Conservation (phyloP, 345 rosid species). For the Litchi chinensis region DNA sequence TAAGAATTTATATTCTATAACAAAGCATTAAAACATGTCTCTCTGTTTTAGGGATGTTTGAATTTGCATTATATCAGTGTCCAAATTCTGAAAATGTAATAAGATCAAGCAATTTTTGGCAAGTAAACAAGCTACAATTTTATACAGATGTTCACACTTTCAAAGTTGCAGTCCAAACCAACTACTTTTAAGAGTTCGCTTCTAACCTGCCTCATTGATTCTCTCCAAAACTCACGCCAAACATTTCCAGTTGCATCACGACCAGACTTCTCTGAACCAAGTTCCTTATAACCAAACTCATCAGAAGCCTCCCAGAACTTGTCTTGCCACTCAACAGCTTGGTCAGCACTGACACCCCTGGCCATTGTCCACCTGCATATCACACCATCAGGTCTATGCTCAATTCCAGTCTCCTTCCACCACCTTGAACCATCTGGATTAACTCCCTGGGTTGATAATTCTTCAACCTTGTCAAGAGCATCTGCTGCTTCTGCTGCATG, state of each 20-base stretch:
- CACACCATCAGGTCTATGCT: constrained; percentile 75
- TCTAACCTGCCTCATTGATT: constrained; percentile 86
- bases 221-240: constrained; percentile 93
- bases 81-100: neutral
- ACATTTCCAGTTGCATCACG: constrained; percentile 82
- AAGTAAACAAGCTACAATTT: neutral
- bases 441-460: constrained; percentile 48
- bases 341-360: constrained; percentile 79
- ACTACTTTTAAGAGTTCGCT: neutral
- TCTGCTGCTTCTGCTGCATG: constrained; percentile 82
- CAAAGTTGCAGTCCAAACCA: neutral
- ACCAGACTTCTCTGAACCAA: constrained; percentile 95
- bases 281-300: constrained; percentile 87
- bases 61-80: neutral
- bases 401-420: constrained; percentile 91
- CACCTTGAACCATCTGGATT: constrained; percentile 68
- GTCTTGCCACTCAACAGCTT: constrained; percentile 90
- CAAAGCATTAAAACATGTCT: neutral
- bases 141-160: neutral
- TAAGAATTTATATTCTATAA: neutral
- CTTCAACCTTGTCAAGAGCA: constrained; percentile 59
- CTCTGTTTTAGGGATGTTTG: neutral
- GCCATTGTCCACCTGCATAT: constrained; percentile 89
- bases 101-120: neutral
- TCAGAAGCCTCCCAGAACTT: constrained; percentile 98